A percentile compares a stretch with the other conserved stretches of the same genome.
Conservation (phyloP, 768 basidiomycete genomes). For the Calocybe indica region DNA sequence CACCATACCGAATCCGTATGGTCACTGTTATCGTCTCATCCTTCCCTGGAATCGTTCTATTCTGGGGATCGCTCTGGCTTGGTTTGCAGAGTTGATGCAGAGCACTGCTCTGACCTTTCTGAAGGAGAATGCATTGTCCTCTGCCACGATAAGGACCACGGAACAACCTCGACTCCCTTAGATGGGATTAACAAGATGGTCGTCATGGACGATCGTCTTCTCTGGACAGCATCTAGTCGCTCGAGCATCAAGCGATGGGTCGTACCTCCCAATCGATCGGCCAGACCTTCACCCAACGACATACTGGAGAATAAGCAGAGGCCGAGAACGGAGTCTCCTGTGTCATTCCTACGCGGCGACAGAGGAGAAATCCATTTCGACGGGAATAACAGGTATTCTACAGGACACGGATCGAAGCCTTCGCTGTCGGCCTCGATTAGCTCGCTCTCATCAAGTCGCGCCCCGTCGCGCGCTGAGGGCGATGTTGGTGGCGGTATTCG, state of each 20-base stretch:
- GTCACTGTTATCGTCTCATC: conserved; percentile 86
- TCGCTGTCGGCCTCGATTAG: conserved; percentile 28
- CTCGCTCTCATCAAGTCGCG: conserved; percentile 18
- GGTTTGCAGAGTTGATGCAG: conserved; percentile 88
- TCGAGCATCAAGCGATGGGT: conserved; percentile 82
- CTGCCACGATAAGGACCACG: conserved; percentile 52
- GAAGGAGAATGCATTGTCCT: conserved; percentile 89
- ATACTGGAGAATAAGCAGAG: conserved; percentile 10
- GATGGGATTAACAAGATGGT: conserved; percentile 76
- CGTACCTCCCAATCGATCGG: conserved; percentile 46
- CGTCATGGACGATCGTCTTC: conserved; percentile 72
- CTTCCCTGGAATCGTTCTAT: conserved; percentile 83
- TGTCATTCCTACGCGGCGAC: conserved; percentile 11
- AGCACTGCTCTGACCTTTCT: conserved; percentile 70
- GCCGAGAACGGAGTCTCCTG: conserved; percentile 12
- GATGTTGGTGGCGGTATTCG: too few relatives aligned
- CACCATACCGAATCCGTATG: conserved; percentile 94
- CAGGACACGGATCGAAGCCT: conserved; percentile 21
- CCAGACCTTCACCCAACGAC: conserved; percentile 20
- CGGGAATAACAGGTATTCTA: conserved; percentile 21
- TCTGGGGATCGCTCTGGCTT: conserved; percentile 91
- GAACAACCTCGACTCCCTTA: conserved; percentile 23
- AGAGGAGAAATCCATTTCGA: conserved; percentile 13
- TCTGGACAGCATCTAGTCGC: conserved; percentile 88
- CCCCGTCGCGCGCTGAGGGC: too few relatives aligned